phyloP scores from a whole-genome alignment of 2,329 filamentous ascomycete species.

The Neopestalotiopsis rosae region DNA sequence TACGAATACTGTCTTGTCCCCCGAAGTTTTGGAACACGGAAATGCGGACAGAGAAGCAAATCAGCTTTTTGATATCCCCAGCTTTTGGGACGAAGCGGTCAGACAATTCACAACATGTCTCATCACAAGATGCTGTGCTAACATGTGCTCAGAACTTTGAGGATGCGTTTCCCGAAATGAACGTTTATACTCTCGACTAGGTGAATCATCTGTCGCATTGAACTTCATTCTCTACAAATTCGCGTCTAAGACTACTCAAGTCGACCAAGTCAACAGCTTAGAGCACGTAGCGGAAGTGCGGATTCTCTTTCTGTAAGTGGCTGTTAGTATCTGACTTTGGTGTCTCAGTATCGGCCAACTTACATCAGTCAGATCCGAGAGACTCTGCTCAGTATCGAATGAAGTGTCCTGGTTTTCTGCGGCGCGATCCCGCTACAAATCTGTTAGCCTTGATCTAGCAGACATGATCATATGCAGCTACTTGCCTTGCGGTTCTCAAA shows the following conservation, averaged over 20 bases:
- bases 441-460: neutral
- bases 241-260: neutral
- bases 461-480: neutral
- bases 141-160: neutral
- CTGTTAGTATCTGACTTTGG: no score
- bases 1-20: constrained; percentile 7
- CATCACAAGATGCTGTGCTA: neutral
- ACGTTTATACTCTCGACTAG: constrained; percentile 8
- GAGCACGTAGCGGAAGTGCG: constrained; percentile 7
- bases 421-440: neutral
- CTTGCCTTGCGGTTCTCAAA: constrained; percentile 5
- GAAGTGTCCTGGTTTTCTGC: neutral
- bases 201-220: neutral
- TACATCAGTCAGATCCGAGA: constrained; percentile 13
- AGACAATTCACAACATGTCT: neutral
- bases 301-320: constrained; percentile 10
- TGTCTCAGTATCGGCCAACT: neutral
- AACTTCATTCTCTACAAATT: neutral
- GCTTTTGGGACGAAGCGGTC: constrained; percentile 13
- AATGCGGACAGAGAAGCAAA: neutral
- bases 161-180: constrained; percentile 13
- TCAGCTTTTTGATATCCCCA: constrained; percentile 8
- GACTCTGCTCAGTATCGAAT: constrained; percentile 9
- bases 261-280: neutral
- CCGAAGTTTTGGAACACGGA: neutral